These are phyloP conservation scores for Fusarium sp. DNA, from an alignment of 2,329 filamentous ascomycete species.

Conservation along the genomic window DNA sequence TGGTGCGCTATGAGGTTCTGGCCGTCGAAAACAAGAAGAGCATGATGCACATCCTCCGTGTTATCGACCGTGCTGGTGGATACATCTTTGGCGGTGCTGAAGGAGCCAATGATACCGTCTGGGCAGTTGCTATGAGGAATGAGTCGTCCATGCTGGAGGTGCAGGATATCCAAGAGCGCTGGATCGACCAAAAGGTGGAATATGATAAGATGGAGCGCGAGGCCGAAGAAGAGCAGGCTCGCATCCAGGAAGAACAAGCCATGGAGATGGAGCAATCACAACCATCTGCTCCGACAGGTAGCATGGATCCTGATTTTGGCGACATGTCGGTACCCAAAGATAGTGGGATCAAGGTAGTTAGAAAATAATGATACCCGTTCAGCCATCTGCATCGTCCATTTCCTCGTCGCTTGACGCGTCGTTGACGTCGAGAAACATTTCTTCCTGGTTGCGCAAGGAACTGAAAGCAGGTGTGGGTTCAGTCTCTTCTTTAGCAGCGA, in stretches of 20 bases:
- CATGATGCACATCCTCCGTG: conserved; percentile 90
- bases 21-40: conserved; percentile 97
- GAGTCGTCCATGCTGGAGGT: conserved; percentile 81
- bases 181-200: conserved; percentile 90
- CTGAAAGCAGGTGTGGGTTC: conserved; percentile 36
- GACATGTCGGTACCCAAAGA: conserved; percentile 65
- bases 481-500: conserved; percentile 67
- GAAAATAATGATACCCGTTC: conserved; percentile 67
- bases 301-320: conserved; percentile 61
- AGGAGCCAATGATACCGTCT: conserved; percentile 95
- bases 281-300: conserved; percentile 38
- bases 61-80: conserved; percentile 91
- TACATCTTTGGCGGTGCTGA: conserved; percentile 93
- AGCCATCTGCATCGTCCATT: conserved; percentile 57
- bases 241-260: conserved; percentile 53
- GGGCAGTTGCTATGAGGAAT: conserved; percentile 92
- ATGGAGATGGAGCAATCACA: conserved; percentile 51
- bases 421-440: conserved; percentile 56
- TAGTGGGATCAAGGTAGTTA: conserved; percentile 77
- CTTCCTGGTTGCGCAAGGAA: conserved; percentile 45
- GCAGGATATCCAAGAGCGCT: conserved; percentile 92
- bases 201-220: conserved; percentile 83
- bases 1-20: conserved; percentile 92
- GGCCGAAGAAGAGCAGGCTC: conserved; percentile 80
- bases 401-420: conserved; percentile 60